Evolutionary conservation across 23 red algal genomes (phyloP).

Genomic region (Porphyridium purpureum): DNA sequence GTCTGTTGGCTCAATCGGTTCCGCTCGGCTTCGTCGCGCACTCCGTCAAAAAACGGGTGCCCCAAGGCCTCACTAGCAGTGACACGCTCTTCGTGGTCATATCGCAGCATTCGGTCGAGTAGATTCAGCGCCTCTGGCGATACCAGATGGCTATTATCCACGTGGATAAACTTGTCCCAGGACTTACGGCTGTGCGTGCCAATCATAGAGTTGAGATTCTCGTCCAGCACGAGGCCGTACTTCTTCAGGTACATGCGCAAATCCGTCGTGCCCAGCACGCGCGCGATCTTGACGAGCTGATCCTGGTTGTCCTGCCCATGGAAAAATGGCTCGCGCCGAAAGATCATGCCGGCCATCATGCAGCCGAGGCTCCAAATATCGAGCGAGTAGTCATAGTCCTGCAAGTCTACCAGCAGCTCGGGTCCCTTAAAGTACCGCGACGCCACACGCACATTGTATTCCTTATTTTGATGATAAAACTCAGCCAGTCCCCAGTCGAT

Average conservation of each 20-base stretch:
- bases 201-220: constrained; percentile 21
- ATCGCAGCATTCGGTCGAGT: constrained; percentile 78
- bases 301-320: constrained; percentile 93
- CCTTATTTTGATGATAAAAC: constrained; percentile 85
- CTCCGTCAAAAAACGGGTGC: constrained; percentile 81
- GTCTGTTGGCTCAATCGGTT: too few relatives aligned
- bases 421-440: constrained; percentile 98
- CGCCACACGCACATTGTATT: constrained; percentile 98
- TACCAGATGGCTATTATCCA: constrained; percentile 69
- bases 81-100: constrained; percentile 81
- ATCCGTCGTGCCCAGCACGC: constrained; percentile 85
- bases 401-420: constrained; percentile 83
- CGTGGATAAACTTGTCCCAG: constrained; percentile 68
- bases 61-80: constrained; percentile 82
- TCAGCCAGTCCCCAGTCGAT: constrained; percentile 99
- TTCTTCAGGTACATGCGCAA: constrained; percentile 52
- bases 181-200: constrained; percentile 48
- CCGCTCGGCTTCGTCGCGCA: too few relatives aligned
- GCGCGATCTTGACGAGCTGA: constrained; percentile 92
- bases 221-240: constrained; percentile 61
- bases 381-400: constrained; percentile 97
- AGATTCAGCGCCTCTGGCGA: constrained; percentile 67
- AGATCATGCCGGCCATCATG: constrained; percentile 97
- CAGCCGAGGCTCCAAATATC: constrained; percentile 98
- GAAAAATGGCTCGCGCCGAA: constrained; percentile 91